These are phyloP conservation scores for Lentinula aciculospora DNA, from an alignment of 768 basidiomycete species.

Conservation along the genomic window DNA sequence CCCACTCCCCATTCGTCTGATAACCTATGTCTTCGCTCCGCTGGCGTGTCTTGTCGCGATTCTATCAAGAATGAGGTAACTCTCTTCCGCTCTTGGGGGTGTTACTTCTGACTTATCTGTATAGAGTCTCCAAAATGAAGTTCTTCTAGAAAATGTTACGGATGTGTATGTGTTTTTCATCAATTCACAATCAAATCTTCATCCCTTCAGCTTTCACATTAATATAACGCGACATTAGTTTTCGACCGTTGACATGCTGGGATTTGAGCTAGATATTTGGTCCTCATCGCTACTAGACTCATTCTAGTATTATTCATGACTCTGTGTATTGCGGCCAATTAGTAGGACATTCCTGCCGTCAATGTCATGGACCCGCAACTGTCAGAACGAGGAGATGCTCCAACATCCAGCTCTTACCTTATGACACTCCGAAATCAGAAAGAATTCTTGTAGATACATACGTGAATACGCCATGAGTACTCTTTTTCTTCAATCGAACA, in stretches of 20 bases:
- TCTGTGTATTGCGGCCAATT: background rate
- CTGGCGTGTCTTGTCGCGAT: slow-evolving; percentile 36
- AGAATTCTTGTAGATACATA: no score
- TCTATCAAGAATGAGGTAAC: slow-evolving; percentile 47
- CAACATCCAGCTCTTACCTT: no score
- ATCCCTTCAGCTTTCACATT: no score
- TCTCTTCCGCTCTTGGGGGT: background rate
- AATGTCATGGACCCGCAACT: background rate
- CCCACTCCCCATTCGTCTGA: slow-evolving; percentile 31
- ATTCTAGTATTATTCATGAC: background rate
- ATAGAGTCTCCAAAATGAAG: slow-evolving; percentile 62
- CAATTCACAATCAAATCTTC: no score
- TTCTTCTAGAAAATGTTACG: slow-evolving; percentile 28
- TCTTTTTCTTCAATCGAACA: no score
- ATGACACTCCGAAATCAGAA: no score
- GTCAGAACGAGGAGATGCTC: background rate
- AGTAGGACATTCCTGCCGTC: background rate
- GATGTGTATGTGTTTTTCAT: background rate
- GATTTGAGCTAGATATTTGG: no score
- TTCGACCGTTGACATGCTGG: no score
- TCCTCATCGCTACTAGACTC: background rate
- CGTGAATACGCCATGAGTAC: no score
- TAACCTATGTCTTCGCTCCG: slow-evolving; percentile 56
- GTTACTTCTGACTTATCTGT: slow-evolving; percentile 1
- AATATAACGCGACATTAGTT: no score